phyloP scores from a whole-genome alignment of 139 green algal genomes.

The Auxenochlorella protothecoides region DNA sequence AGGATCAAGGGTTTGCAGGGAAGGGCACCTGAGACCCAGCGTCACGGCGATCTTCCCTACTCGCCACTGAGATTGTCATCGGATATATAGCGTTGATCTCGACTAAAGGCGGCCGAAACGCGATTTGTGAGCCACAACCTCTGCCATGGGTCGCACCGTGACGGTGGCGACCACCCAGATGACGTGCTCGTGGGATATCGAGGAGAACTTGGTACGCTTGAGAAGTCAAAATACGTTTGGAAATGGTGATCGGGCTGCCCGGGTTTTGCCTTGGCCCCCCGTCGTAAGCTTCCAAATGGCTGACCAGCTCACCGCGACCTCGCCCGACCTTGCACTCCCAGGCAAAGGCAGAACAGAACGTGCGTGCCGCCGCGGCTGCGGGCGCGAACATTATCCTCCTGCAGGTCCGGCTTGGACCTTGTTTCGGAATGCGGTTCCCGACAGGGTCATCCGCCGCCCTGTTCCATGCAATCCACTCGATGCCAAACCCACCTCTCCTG shows the following conservation, averaged over 20 bases:
- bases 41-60: too few relatives aligned
- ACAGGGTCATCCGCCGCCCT: not conserved
- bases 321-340: constrained; percentile 1
- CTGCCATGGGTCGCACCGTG: constrained; percentile 36
- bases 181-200: constrained; percentile 28
- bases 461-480: not conserved
- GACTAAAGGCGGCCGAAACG: not conserved
- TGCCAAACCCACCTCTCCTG: not conserved
- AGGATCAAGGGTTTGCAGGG: constrained; percentile 35
- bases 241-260: not conserved
- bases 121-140: not conserved
- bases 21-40: constrained; percentile 6
- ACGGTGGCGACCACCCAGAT: constrained; percentile 49
- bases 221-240: not conserved
- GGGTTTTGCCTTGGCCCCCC: not conserved
- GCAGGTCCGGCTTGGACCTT: constrained; percentile 20
- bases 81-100: too few relatives aligned
- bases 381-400: constrained; percentile 63
- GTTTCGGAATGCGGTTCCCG: not conserved
- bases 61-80: too few relatives aligned
- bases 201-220: constrained; percentile 16
- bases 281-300: not conserved
- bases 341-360: constrained; percentile 40
- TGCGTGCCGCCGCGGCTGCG: constrained; percentile 37
- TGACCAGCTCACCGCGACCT: too few relatives aligned